Percentiles rank a stretch among this genome's conserved stretches.
These are phyloP conservation scores for Ganoderma boninense DNA, from an alignment of 1,284 basidiomycete species.

Conservation along the genomic window DNA sequence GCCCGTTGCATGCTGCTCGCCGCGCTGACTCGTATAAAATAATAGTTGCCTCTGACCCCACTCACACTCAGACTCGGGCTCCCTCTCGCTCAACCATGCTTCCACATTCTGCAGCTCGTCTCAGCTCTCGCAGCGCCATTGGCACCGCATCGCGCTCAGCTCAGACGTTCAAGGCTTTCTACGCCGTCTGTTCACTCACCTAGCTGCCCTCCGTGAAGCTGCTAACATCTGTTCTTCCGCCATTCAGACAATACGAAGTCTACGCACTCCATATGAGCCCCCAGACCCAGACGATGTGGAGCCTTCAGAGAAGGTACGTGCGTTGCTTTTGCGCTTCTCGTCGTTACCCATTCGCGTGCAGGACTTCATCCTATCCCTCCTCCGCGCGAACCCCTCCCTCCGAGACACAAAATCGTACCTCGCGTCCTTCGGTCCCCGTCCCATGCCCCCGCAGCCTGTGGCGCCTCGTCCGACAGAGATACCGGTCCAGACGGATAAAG, in stretches of 20 bases:
- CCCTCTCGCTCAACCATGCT: no score
- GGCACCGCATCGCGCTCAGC: conserved; percentile 35
- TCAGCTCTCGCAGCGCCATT: conserved; percentile 21
- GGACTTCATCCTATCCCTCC: conserved; percentile 97
- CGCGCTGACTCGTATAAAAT: conserved; percentile 34
- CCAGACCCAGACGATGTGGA: conserved; percentile 56
- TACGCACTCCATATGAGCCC: conserved; percentile 46
- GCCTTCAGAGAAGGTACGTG: conserved; percentile 57
- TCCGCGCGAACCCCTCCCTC: conserved; percentile 92
- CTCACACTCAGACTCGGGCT: no score
- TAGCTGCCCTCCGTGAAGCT: background rate
- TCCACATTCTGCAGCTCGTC: conserved; percentile 28
- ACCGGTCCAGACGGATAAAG: conserved; percentile 26
- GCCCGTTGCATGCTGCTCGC: conserved; percentile 1
- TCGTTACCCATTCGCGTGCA: conserved; percentile 43
- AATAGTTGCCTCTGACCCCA: conserved; percentile 12
- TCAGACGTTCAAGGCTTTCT: conserved; percentile 63
- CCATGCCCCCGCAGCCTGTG: conserved; percentile 37
- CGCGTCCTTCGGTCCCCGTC: conserved; percentile 80
- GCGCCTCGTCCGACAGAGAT: conserved; percentile 26
- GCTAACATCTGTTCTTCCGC: conserved; percentile 8
- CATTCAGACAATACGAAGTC: conserved; percentile 56
- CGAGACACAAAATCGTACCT: conserved; percentile 93
- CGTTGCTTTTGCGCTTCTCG: background rate
- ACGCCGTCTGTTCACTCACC: conserved; percentile 56